These are phyloP conservation scores for Ogataea ramenticola DNA, from an alignment of 805 yeast genomes.

Conservation along the genomic window DNA sequence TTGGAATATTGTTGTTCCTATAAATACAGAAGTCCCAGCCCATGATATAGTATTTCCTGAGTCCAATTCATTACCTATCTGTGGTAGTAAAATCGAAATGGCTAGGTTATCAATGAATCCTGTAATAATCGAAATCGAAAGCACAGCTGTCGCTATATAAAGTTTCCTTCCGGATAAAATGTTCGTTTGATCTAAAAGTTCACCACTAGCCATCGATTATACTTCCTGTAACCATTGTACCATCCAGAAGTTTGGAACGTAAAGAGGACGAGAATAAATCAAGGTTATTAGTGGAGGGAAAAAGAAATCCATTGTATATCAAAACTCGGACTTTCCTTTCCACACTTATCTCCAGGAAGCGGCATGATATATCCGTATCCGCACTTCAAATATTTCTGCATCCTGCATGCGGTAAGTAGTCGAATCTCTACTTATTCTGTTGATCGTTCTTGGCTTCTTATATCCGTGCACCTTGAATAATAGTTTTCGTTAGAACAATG, in stretches of 20 bases:
- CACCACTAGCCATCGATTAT: too few species aligned
- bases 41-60: conserved; percentile 39
- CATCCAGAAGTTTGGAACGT: too few species aligned
- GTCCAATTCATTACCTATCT: conserved; percentile 39
- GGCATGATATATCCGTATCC: too few species aligned
- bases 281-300: too few species aligned
- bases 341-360: neutral
- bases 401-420: too few species aligned
- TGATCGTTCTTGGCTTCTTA: too few species aligned
- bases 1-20: conserved; percentile 46
- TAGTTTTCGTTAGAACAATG: too few species aligned
- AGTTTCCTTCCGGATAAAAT: neutral
- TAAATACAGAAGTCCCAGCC: conserved; percentile 50
- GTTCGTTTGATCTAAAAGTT: neutral
- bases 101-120: conserved; percentile 46
- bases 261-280: too few species aligned
- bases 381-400: too few species aligned
- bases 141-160: neutral
- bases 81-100: conserved; percentile 39
- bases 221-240: too few species aligned
- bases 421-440: too few species aligned
- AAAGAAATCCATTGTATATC: neutral
- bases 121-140: neutral
- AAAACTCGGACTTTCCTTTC: neutral
- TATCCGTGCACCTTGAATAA: too few species aligned